Evolutionary conservation across 2,329 filamentous ascomycete species (phyloP).

Genomic region (Microascus cirrosus): DNA sequence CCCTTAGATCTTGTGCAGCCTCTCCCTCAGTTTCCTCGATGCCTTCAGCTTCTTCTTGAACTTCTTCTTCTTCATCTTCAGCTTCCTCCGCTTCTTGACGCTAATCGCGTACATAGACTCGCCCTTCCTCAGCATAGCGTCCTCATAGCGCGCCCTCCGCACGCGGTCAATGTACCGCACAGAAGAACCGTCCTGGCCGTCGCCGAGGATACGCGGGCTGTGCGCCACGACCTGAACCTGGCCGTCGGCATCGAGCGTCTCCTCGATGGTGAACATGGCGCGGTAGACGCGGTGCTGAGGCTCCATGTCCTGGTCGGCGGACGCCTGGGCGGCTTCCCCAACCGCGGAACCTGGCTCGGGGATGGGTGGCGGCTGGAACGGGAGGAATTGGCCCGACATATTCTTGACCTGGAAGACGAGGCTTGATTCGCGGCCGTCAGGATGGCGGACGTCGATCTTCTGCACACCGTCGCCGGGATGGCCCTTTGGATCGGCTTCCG

Average conservation of each 20-base stretch:
- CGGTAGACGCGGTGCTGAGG: conserved; percentile 48
- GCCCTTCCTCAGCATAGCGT: conserved; percentile 31
- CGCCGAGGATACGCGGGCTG: conserved; percentile 44
- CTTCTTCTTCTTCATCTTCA: conserved; percentile 99
- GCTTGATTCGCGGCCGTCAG: conserved; percentile 45
- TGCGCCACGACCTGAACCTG: conserved; percentile 50
- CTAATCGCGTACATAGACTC: conserved; percentile 69
- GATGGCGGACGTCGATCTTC: conserved; percentile 40
- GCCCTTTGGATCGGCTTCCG: conserved; percentile 25
- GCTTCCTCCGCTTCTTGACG: conserved; percentile 80
- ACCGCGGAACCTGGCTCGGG: conserved; percentile 34
- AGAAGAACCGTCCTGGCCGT: conserved; percentile 27
- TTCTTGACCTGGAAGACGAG: conserved; percentile 57
- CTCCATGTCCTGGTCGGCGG: conserved; percentile 19
- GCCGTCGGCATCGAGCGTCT: conserved; percentile 48
- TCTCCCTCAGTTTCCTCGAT: conserved; percentile 79
- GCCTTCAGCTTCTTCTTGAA: conserved; percentile 98
- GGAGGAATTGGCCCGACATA: conserved; percentile 59
- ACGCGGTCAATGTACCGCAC: conserved; percentile 56
- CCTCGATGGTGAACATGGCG: conserved; percentile 56
- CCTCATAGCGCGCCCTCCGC: conserved; percentile 50
- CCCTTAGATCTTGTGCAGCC: conserved; percentile 56
- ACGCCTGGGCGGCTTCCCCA: conserved; percentile 6
- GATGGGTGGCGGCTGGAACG: conserved; percentile 76
- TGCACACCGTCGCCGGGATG: conserved; percentile 32